Conservation (phyloP, 306 rosid genomes). For the Prunus padus region DNA sequence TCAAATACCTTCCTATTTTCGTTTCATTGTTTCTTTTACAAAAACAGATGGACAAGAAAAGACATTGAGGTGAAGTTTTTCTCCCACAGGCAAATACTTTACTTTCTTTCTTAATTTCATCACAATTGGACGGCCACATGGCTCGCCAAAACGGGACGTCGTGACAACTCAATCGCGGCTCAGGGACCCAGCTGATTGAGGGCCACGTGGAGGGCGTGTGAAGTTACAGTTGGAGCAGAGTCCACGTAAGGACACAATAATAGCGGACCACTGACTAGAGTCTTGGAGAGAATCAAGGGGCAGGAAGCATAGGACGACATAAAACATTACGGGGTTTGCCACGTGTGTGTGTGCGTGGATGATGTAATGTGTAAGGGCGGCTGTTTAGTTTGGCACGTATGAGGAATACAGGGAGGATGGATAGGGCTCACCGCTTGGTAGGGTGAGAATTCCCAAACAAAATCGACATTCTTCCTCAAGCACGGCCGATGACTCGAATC, state of each 20-base stretch:
- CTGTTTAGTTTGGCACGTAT: too few relatives aligned
- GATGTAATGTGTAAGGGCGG: too few relatives aligned
- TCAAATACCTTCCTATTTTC: too few relatives aligned
- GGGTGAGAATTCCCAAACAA: neutral
- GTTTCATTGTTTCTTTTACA: too few relatives aligned
- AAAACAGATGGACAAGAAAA: too few relatives aligned
- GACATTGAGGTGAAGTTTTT: too few relatives aligned
- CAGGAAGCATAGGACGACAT: neutral
- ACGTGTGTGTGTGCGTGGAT: constrained; percentile 1
- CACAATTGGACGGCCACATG: neutral
- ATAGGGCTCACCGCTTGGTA: constrained; percentile 14
- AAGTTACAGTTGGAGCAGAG: neutral
- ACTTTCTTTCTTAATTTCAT: too few relatives aligned
- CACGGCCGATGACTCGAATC: neutral
- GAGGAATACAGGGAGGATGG: neutral
- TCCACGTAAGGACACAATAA: constrained; percentile 12
- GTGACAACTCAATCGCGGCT: neutral
- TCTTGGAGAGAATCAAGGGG: constrained; percentile 5
- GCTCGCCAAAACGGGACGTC: neutral
- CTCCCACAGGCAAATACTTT: too few relatives aligned
- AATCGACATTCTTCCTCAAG: constrained; percentile 1
- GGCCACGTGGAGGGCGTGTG: neutral
- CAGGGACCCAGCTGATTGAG: neutral
- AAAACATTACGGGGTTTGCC: neutral
- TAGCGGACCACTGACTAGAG: neutral